Percentiles rank a stretch among this genome's conserved stretches.
These are phyloP conservation scores for Somion occarium DNA, from an alignment of 1,284 basidiomycete genomes.

Conservation along the genomic window DNA sequence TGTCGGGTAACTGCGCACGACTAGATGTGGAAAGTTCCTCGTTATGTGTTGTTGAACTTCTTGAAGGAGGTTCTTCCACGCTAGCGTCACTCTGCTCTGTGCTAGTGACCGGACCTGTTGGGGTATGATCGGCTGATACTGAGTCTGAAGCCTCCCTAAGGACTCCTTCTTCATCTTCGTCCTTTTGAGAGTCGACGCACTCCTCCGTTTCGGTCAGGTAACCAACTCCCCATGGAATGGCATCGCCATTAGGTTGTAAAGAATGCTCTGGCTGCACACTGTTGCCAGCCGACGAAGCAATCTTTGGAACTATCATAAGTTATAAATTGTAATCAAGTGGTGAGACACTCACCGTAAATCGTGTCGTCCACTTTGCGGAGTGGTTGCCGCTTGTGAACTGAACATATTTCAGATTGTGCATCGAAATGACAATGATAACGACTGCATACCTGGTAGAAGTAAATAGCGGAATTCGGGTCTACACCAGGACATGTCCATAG, in stretches of 20 bases:
- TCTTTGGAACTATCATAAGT: conserved; percentile 17
- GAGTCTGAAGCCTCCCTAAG: too few species aligned
- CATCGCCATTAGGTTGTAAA: conserved; percentile 30
- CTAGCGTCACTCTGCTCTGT: too few species aligned
- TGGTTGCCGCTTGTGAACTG: conserved; percentile 30
- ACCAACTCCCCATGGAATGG: conserved; percentile 29
- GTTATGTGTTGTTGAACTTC: too few species aligned
- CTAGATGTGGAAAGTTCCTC: too few species aligned
- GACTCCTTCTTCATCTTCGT: conserved; percentile 5
- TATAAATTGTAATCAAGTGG: background rate
- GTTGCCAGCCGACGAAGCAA: conserved; percentile 25
- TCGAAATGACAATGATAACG: too few species aligned
- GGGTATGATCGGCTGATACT: too few species aligned
- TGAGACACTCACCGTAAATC: conserved; percentile 31
- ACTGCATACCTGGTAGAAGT: conserved; percentile 38
- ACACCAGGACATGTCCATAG: conserved; percentile 37
- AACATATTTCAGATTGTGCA: background rate
- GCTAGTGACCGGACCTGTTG: too few species aligned
- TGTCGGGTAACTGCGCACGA: too few species aligned
- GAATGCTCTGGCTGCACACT: conserved; percentile 24
- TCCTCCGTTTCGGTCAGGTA: conserved; percentile 5
- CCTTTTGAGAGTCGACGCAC: background rate
- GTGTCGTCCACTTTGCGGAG: conserved; percentile 32
- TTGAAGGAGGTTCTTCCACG: too few species aligned
- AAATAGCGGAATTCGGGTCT: conserved; percentile 32